Base-by-base conservation (phyloP, 192 early-diverging fungal genomes). In the Dissophora ornata region DNA sequence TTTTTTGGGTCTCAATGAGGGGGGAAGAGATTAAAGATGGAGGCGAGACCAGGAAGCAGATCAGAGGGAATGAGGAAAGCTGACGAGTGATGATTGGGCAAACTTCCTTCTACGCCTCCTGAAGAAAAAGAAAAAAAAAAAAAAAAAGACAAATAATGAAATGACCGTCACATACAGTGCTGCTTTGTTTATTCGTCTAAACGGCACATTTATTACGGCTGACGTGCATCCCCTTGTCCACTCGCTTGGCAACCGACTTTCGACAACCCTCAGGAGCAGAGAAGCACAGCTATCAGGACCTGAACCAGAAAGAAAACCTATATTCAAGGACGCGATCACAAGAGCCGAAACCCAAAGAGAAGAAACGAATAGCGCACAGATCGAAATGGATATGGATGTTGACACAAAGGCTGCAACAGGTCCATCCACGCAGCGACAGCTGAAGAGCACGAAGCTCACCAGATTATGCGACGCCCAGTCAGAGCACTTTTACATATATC, bases 401-500 rank as follows among this genome's bases (percentile, higher is more conserved):
- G 24, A 34, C n/a, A 26, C 63, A 8, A 11, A 38, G 21, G 62
- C 38, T 16, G 13, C 29, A 13, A 4, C 65, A 4, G 19, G n/a
- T 25, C 13, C 30, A 36, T 36, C 54, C 24, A 46, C 22, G 52
- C 5, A 50, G 15, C 24, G 48, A 25, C 54, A 41, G 19, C 13
- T 13, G 9, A 26, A 53, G 9, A 10, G 8, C 29, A 55, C 57
- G 3, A 45, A 32, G 26, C 63, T 67, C 33, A 77, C 63, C n/a
- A 49, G 71, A 10, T 48, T 75, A 19, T 75, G 62, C 28, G 62
- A 75, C 22, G 25, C 62, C 24, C 53, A 49, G 11, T 57, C 73
- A 21, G 73, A 77, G 24, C 44, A 56, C 25, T 67, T 42, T 22
- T 77, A 77, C 47, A 77, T 77, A 51, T 77, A 77, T 28, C 40